phyloP scores from a whole-genome alignment of 768 basidiomycete genomes.

The Lentinula sp. region DNA sequence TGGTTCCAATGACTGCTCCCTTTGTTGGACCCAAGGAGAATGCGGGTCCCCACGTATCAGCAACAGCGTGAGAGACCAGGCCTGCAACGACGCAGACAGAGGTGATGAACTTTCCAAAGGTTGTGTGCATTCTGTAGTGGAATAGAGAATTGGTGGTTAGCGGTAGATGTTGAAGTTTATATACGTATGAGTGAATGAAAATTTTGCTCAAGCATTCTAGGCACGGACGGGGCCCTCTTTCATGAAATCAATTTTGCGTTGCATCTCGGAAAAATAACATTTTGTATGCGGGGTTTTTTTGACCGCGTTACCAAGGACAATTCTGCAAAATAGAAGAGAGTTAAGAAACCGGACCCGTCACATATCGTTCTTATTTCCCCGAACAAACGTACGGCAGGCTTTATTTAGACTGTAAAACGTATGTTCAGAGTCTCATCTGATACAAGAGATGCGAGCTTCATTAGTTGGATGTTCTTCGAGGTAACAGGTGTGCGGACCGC shows the following conservation, averaged over 20 bases:
- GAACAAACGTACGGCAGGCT: neutral
- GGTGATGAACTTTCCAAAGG: neutral
- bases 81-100: neutral
- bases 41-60: slow-evolving; percentile 5
- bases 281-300: neutral
- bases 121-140: neutral
- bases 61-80: neutral
- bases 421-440: neutral
- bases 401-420: neutral
- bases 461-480: neutral
- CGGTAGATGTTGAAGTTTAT: neutral
- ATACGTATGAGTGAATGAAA: neutral
- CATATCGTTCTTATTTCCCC: neutral
- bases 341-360: neutral
- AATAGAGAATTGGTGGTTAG: neutral
- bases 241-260: neutral
- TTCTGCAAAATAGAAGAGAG: neutral
- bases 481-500: neutral
- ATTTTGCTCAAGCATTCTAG: no score
- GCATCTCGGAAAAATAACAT: neutral
- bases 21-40: slow-evolving; percentile 3
- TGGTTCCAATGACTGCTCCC: neutral
- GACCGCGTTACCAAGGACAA: neutral
- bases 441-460: neutral
- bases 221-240: no score